Conservation (phyloP, 192 early-diverging fungal genomes). For the Jimgerdemannia flammicorona region DNA sequence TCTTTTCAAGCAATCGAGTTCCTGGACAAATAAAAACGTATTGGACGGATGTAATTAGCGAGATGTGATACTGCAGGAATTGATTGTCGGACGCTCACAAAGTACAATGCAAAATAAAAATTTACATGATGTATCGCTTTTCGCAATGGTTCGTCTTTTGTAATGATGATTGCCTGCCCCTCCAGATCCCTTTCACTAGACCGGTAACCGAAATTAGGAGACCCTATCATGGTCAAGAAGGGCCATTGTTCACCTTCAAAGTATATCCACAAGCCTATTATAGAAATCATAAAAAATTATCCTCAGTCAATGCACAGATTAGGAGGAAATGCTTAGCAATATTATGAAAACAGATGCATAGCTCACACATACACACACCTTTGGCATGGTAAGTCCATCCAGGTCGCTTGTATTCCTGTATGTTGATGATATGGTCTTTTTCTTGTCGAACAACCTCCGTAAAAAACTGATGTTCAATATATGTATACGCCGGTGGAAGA, state of each 20-base stretch:
- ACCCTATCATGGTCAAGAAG: slow-evolving; percentile 81
- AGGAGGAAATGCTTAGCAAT: not conserved
- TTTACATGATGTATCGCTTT: slow-evolving; percentile 52
- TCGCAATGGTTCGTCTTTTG: slow-evolving; percentile 50
- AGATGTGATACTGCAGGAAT: not conserved
- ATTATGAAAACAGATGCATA: slow-evolving; percentile 3
- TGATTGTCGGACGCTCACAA: too few species aligned
- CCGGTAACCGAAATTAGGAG: slow-evolving; percentile 90
- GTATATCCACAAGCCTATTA: slow-evolving; percentile 73
- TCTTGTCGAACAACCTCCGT: slow-evolving; percentile 35
- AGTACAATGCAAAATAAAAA: not conserved
- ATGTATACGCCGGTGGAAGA: slow-evolving; percentile 89
- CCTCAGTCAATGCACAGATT: not conserved
- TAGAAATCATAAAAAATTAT: slow-evolving; percentile 3
- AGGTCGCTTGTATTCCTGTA: slow-evolving; percentile 72
- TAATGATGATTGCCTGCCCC: slow-evolving; percentile 76
- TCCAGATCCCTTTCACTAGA: slow-evolving; percentile 92
- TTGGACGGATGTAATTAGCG: not conserved
- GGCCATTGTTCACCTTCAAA: slow-evolving; percentile 51
- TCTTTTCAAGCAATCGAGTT: slow-evolving; percentile 42
- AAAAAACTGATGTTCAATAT: slow-evolving; percentile 73
- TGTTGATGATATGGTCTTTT: slow-evolving; percentile 48
- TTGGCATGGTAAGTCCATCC: slow-evolving; percentile 98
- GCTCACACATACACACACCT: slow-evolving; percentile 43
- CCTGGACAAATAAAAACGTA: slow-evolving; percentile 29